Evolutionary conservation across 1,284 basidiomycete genomes (phyloP).

Genomic region (Melampsora americana): DNA sequence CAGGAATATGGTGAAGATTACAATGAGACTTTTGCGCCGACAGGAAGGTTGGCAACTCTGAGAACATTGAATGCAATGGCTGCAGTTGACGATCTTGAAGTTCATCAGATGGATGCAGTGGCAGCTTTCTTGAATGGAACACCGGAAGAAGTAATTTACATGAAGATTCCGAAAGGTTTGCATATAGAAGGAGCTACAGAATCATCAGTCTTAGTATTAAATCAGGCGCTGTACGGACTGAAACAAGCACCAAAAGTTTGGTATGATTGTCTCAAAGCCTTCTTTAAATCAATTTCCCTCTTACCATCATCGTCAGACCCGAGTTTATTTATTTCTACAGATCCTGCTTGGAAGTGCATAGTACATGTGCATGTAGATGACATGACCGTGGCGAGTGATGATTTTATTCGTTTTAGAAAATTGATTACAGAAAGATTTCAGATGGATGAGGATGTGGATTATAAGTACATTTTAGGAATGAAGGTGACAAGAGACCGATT

Average conservation of each 20-base stretch:
- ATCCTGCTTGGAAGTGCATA: constrained; percentile 5
- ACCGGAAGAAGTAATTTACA: constrained; percentile 10
- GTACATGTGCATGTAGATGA: constrained; percentile 27
- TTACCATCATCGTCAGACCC: background rate
- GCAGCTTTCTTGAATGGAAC: constrained; percentile 15
- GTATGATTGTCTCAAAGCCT: background rate
- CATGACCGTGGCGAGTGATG: background rate
- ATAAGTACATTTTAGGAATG: constrained; percentile 6
- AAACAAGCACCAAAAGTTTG: constrained; percentile 18
- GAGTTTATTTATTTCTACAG: constrained; percentile 12
- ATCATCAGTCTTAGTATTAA: background rate
- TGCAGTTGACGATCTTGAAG: background rate
- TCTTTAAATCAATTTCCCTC: constrained; percentile 17
- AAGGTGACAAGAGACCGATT: constrained; percentile 2
- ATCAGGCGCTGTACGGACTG: too few relatives aligned
- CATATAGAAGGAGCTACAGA: background rate
- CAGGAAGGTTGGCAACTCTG: background rate
- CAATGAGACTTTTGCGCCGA: too few relatives aligned
- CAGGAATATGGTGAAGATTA: background rate
- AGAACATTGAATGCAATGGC: background rate
- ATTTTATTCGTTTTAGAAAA: constrained; percentile 13
- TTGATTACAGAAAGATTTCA: background rate
- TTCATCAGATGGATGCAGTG: constrained; percentile 31
- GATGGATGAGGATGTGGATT: constrained; percentile 19
- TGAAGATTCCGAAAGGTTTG: background rate